Percentiles rank a stretch among this genome's conserved stretches.
Conservation (phyloP, 2,329 filamentous ascomycete species). For the Verticillium isaacii region DNA sequence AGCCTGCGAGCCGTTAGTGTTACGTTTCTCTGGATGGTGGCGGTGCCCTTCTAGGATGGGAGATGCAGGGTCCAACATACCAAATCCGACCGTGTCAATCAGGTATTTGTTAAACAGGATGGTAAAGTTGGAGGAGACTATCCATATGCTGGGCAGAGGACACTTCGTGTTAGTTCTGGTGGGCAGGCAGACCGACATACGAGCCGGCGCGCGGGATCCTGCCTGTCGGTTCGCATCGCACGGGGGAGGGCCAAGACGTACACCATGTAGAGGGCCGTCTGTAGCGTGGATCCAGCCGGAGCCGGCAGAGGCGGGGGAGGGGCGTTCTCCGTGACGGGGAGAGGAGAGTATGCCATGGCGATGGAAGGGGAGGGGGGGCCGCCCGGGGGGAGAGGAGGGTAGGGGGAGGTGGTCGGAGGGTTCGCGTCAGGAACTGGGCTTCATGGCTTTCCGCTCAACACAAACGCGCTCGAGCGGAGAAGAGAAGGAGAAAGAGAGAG, state of each 20-base stretch:
- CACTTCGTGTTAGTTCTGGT: not conserved
- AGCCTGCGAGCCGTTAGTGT: not conserved
- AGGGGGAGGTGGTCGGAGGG: not conserved
- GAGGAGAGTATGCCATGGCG: not conserved
- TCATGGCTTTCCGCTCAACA: not conserved
- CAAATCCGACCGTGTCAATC: conserved; percentile 76
- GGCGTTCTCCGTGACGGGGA: not conserved
- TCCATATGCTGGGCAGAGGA: not conserved
- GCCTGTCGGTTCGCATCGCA: not conserved
- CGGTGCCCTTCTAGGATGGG: not conserved
- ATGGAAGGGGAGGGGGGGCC: not conserved
- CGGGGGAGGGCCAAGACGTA: not conserved
- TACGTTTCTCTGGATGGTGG: not conserved
- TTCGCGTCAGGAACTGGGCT: not conserved
- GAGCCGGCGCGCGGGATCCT: too few species aligned
- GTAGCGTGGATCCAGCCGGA: not conserved
- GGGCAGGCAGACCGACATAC: not conserved
- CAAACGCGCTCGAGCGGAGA: not conserved
- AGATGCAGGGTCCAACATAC: conserved; percentile 18
- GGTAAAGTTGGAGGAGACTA: not conserved
- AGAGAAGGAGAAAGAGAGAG: too few species aligned
- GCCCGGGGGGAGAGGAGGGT: not conserved
- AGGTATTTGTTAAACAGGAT: conserved; percentile 99
- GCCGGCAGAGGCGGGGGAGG: not conserved
- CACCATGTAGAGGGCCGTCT: not conserved